A percentile compares a stretch with the other conserved stretches of the same genome.
These are phyloP conservation scores for Talaromyces sp. DNA, from an alignment of 2,329 filamentous ascomycete species.

Conservation along the genomic window DNA sequence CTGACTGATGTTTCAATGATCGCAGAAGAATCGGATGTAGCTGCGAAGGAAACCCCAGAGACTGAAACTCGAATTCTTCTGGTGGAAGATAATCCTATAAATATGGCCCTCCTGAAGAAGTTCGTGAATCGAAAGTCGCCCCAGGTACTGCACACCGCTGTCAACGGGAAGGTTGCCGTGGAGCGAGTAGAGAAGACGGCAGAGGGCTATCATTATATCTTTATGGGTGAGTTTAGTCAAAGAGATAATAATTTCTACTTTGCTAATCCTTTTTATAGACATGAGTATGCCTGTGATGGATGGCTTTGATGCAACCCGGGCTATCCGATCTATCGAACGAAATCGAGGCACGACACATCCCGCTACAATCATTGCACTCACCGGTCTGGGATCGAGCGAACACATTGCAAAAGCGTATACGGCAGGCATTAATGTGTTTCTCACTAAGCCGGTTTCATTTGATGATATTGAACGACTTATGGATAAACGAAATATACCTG, in stretches of 20 bases:
- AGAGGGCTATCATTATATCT: not conserved
- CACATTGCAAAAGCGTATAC: constrained; percentile 36
- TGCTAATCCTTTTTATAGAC: constrained; percentile 33
- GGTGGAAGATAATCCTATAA: not conserved
- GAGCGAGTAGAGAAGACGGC: not conserved
- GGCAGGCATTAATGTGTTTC: constrained; percentile 36
- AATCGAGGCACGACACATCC: constrained; percentile 21
- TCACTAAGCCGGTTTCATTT: constrained; percentile 39
- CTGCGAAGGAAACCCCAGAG: not conserved
- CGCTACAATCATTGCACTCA: constrained; percentile 37
- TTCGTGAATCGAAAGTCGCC: not conserved
- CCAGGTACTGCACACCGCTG: not conserved
- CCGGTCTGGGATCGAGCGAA: constrained; percentile 33
- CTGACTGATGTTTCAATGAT: not conserved
- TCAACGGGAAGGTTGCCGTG: not conserved
- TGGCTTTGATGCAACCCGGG: constrained; percentile 41
- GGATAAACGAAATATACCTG: not conserved
- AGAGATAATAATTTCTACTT: not conserved
- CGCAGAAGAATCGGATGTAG: not conserved
- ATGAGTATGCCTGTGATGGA: constrained; percentile 42
- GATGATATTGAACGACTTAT: constrained; percentile 30
- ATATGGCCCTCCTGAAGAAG: not conserved
- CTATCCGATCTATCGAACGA: constrained; percentile 35
- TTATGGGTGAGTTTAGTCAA: not conserved
- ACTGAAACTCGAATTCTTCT: not conserved